A percentile compares a stretch with the other conserved stretches of the same genome.
Conservation (phyloP, 2,329 filamentous ascomycete species). For the Botrytis hyacinthi region DNA sequence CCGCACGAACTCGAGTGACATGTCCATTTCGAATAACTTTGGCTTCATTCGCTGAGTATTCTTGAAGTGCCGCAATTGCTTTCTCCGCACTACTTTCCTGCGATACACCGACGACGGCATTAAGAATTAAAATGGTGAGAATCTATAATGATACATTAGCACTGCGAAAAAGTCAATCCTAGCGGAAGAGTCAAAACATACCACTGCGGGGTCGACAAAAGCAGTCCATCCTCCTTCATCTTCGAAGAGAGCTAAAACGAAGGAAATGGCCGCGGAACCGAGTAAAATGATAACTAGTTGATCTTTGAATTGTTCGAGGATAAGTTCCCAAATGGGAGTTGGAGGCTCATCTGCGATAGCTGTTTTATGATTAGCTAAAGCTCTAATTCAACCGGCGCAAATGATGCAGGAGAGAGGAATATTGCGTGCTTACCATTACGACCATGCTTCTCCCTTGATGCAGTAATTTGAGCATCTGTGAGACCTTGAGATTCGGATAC, state of each 20-base stretch:
- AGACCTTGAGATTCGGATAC: conserved; percentile 57
- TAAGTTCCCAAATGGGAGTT: conserved; percentile 92
- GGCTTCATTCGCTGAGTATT: conserved; percentile 98
- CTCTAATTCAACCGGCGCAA: conserved; percentile 21
- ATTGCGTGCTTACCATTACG: conserved; percentile 57
- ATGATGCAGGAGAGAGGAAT: background rate
- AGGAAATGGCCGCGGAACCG: conserved; percentile 88
- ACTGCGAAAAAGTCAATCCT: background rate
- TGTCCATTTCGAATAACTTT: conserved; percentile 81
- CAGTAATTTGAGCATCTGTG: conserved; percentile 56
- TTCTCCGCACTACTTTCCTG: conserved; percentile 99
- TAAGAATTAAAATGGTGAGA: conserved; percentile 92
- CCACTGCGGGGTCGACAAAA: conserved; percentile 93
- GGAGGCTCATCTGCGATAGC: conserved; percentile 85
- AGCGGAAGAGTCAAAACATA: conserved; percentile 50
- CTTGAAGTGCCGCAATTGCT: conserved; percentile 94
- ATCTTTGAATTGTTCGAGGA: conserved; percentile 98
- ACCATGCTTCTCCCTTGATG: conserved; percentile 58
- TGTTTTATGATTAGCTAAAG: conserved; percentile 40
- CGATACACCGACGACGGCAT: conserved; percentile 94
- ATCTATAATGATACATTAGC: conserved; percentile 57
- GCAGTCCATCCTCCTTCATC: conserved; percentile 92
- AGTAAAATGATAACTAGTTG: conserved; percentile 95
- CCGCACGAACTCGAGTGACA: conserved; percentile 83
- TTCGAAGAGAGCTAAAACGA: conserved; percentile 89